phyloP scores from a whole-genome alignment of 78 protist genomes.

The Pigoraptor vietnamica region DNA sequence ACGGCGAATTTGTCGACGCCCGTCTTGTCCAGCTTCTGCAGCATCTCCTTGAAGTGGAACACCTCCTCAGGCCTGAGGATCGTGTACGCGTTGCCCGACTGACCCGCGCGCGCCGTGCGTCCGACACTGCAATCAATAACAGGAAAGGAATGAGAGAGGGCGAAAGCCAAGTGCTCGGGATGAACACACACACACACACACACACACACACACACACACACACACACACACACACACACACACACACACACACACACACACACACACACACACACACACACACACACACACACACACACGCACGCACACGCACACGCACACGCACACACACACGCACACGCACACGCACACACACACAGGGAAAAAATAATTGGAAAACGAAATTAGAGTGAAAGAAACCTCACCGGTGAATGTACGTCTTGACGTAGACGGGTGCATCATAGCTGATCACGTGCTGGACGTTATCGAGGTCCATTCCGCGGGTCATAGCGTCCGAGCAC shows the following conservation, averaged over 20 bases:
- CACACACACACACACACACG: neutral
- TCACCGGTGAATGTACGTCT: slow-evolving; percentile 35
- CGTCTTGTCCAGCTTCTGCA: neutral
- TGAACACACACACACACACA: neutral
- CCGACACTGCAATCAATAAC: neutral
- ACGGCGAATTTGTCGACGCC: neutral
- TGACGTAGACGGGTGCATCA: slow-evolving; percentile 28
- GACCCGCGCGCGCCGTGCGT: neutral
- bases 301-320: too few relatives aligned
- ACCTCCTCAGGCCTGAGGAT: neutral
- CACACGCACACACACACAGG: neutral
- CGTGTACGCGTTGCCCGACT: neutral
- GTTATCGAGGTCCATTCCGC: slow-evolving; percentile 29
- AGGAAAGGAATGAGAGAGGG: neutral
- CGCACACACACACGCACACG: neutral
- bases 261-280: too few relatives aligned
- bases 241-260: too few relatives aligned
- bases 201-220: neutral
- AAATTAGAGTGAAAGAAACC: neutral
- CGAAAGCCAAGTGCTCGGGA: too few relatives aligned
- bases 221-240: neutral
- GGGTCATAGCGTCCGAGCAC: slow-evolving; percentile 45
- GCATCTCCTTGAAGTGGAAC: neutral
- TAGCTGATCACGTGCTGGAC: slow-evolving; percentile 34
- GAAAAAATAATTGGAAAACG: too few relatives aligned